Conservation (phyloP, 305 asterid species). For the Fraxinus platypoda region DNA sequence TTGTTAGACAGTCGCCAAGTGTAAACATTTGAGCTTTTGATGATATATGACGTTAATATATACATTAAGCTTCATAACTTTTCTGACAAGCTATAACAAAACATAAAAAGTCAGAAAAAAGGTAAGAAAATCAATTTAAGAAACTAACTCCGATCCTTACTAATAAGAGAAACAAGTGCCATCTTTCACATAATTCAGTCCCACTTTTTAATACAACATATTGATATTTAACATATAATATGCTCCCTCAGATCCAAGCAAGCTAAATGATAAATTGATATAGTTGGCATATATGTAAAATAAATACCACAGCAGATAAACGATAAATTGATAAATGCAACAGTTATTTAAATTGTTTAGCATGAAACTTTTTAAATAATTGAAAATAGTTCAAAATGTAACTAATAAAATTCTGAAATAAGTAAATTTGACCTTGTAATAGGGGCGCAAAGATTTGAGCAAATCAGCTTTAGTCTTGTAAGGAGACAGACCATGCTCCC, state of each 20-base stretch:
- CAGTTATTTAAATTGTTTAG: neutral
- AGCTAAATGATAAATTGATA: neutral
- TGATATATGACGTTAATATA: neutral
- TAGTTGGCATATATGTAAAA: neutral
- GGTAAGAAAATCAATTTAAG: neutral
- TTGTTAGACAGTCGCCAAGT: neutral
- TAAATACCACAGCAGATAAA: neutral
- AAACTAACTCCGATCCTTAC: neutral
- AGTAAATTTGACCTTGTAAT: constrained; percentile 19
- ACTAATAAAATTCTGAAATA: neutral
- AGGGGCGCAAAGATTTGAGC: constrained; percentile 19
- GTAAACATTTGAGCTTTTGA: neutral
- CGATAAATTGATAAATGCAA: neutral
- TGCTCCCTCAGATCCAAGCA: neutral
- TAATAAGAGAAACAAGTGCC: neutral
- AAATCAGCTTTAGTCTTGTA: constrained; percentile 23
- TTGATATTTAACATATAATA: neutral
- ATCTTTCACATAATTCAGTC: neutral
- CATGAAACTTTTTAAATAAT: neutral
- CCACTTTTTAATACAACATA: neutral
- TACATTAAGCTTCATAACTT: neutral
- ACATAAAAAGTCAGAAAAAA: neutral
- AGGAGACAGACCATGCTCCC: constrained; percentile 24
- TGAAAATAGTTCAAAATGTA: neutral
- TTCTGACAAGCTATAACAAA: neutral